Evolutionary conservation across 192 early-diverging fungal genomes (phyloP).

Genomic region (Umbelopsis vinacea): DNA sequence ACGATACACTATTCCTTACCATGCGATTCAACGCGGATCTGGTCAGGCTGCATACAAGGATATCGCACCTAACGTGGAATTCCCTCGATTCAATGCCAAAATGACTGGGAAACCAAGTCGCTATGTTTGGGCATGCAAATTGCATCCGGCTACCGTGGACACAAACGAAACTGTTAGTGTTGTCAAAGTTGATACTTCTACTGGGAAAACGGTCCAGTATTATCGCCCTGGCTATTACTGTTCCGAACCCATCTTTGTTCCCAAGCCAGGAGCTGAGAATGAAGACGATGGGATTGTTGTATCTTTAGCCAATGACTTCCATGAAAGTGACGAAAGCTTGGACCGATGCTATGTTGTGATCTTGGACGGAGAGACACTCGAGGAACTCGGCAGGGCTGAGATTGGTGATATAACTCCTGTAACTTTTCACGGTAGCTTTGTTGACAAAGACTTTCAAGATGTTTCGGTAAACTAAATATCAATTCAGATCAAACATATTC

Average conservation of each 20-base stretch:
- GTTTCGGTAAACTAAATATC: slow-evolving; percentile 6
- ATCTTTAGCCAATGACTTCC: slow-evolving; percentile 47
- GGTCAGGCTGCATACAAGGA: neutral
- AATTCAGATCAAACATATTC: neutral
- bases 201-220: slow-evolving; percentile 22
- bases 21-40: neutral
- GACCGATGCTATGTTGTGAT: slow-evolving; percentile 48
- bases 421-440: slow-evolving; percentile 54
- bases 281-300: slow-evolving; percentile 64
- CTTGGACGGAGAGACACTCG: slow-evolving; percentile 51
- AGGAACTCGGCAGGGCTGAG: slow-evolving; percentile 50
- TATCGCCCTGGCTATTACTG: slow-evolving; percentile 46
- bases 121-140: slow-evolving; percentile 20
- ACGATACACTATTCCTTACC: neutral
- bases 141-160: neutral
- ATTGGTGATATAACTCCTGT: slow-evolving; percentile 47
- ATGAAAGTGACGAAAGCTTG: slow-evolving; percentile 11
- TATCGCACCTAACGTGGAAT: slow-evolving; percentile 21
- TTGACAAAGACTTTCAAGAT: slow-evolving; percentile 12
- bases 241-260: slow-evolving; percentile 62
- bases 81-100: slow-evolving; percentile 14
- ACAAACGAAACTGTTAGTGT: slow-evolving; percentile 12
- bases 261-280: slow-evolving; percentile 39
- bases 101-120: neutral
- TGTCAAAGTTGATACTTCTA: slow-evolving; percentile 33